These are phyloP conservation scores for Geosmithia morbida DNA, from an alignment of 2,329 filamentous ascomycete species.

Conservation along the genomic window DNA sequence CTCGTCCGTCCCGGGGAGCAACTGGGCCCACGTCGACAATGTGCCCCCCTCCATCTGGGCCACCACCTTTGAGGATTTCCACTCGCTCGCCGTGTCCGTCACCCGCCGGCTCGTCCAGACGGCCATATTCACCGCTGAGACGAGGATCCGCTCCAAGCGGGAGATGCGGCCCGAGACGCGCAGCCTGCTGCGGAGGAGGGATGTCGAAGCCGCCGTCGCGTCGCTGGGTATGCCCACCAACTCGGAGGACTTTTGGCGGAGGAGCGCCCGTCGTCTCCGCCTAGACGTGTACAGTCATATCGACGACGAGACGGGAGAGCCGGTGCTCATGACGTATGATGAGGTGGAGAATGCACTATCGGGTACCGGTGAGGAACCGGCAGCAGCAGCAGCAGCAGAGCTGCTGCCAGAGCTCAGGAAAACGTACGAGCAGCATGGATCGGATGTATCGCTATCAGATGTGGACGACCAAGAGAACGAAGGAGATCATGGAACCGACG, in stretches of 20 bases:
- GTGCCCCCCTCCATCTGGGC: constrained; percentile 56
- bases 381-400: not conserved
- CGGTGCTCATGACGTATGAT: constrained; percentile 22
- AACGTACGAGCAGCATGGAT: not conserved
- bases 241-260: constrained; percentile 28
- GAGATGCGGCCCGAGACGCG: constrained; percentile 13
- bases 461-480: not conserved
- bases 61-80: constrained; percentile 64
- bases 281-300: constrained; percentile 27
- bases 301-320: constrained; percentile 10
- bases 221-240: constrained; percentile 28
- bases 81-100: constrained; percentile 50
- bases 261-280: constrained; percentile 31
- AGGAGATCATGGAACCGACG: not conserved
- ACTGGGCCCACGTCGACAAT: constrained; percentile 51
- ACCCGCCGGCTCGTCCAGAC: constrained; percentile 59
- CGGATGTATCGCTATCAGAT: not conserved
- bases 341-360: constrained; percentile 25
- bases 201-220: constrained; percentile 33
- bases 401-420: not conserved
- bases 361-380: not conserved
- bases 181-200: constrained; percentile 22
- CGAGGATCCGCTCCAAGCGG: constrained; percentile 43
- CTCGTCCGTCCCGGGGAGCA: constrained; percentile 40
- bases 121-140: constrained; percentile 54